Evolutionary conservation across 2,329 filamentous ascomycete genomes (phyloP), one percentile per base, ranked within the genome.

Genomic region (Aureobasidium sp.): DNA sequence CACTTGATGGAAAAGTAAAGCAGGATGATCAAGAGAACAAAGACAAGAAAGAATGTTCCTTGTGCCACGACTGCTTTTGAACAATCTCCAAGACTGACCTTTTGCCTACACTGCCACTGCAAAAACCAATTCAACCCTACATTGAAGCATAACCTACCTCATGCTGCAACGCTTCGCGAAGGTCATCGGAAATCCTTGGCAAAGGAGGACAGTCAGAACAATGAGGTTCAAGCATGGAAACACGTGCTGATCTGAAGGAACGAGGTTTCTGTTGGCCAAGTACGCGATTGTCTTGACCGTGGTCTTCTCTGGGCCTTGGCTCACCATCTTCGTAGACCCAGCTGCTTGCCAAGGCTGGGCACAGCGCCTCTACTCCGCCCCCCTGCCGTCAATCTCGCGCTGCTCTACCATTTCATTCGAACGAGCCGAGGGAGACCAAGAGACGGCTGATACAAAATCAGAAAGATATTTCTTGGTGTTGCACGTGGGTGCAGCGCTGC

Each of bases 181-280:
- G 44, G 52, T 56, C 52, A 56, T 56, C 52, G 52, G 26, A 13
- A n/a, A 13, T 9, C 6, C 52, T 56, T 56, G 52, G 52, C 52
- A 13, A 26, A 15, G 26, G 10, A 24, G 5, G 52, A 56, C 26
- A 10, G 37, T 56, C 52, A 44, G 52, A 34, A 56, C 52, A 56
- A 56, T 56, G 52, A 56, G 52, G 52, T 56, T 44, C 52, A 34
- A 56, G 52, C n/a, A 56, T 56, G 27, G 13, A 34, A 56, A 56
- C 52, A 56, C 52, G 52, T 56, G 52, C 44, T 44, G 52, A 9
- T 7, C 52, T 34, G n/a, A 44, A 56, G 52, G 39, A 34, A 56
- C 52, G 15, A 8, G 7, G 26, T 34, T 6, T 20, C 43, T 29
- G 52, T 34, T 41, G 39, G 52, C 52, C 52, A 56, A 56, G 52